Evolutionary conservation across 805 yeast species (phyloP).

Genomic region (Cyberlindnera sargentensis): DNA sequence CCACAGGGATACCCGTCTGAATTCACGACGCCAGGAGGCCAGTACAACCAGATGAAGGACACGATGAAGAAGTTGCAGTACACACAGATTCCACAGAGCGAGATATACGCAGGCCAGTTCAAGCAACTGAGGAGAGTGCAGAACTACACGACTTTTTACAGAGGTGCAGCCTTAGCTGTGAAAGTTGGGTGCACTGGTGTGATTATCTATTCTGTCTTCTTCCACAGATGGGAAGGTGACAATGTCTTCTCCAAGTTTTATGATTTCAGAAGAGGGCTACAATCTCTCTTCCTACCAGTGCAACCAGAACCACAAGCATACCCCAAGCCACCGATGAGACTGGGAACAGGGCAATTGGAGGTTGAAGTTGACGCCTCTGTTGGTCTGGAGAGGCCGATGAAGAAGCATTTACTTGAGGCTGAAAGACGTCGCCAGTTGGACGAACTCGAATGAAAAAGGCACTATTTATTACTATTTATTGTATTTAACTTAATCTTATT

Average conservation of each 20-base stretch:
- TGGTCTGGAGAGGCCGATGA: slow-evolving; percentile 61
- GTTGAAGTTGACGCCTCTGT: slow-evolving; percentile 24
- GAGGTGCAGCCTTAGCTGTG: slow-evolving; percentile 56
- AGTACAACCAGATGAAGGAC: slow-evolving; percentile 59
- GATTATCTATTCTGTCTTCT: slow-evolving; percentile 55
- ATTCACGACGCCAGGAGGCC: slow-evolving; percentile 60
- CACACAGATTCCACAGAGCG: slow-evolving; percentile 71
- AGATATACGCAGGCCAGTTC: slow-evolving; percentile 70
- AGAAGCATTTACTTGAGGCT: slow-evolving; percentile 68
- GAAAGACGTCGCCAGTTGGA: slow-evolving; percentile 60
- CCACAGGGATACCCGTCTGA: slow-evolving; percentile 85
- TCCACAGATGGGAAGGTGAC: slow-evolving; percentile 77
- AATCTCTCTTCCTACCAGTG: slow-evolving; percentile 46
- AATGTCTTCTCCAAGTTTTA: slow-evolving; percentile 66
- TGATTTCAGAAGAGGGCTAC: slow-evolving; percentile 48
- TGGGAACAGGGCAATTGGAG: slow-evolving; percentile 28
- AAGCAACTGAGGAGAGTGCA: slow-evolving; percentile 59
- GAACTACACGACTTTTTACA: slow-evolving; percentile 43
- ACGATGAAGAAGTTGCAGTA: slow-evolving; percentile 70
- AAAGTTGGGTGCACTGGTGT: slow-evolving; percentile 42
- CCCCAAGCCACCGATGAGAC: slow-evolving; percentile 28
- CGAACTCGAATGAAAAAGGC: slow-evolving; percentile 39
- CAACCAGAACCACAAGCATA: slow-evolving; percentile 50
- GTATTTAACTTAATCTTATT: not conserved
- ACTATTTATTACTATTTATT: too few relatives aligned